Conservation (phyloP, 805 yeast genomes). For the Blastobotrys attinorum region DNA sequence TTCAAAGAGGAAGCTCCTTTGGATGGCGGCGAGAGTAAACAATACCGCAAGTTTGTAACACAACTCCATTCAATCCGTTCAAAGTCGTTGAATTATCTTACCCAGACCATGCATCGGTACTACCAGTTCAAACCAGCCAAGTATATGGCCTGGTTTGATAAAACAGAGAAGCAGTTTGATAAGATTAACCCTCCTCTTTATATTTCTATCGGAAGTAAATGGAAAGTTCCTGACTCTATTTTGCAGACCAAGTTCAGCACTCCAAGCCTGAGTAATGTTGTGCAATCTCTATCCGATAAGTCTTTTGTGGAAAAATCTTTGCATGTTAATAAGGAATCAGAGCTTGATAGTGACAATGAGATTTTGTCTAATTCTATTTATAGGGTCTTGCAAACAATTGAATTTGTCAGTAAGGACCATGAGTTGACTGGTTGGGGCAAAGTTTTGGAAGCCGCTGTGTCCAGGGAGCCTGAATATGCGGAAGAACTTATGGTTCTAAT, state of each 20-base stretch:
- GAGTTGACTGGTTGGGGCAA: constrained; percentile 47
- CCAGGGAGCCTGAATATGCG: constrained; percentile 6
- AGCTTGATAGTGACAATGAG: constrained; percentile 36
- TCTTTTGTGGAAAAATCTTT: not conserved
- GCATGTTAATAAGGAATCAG: not conserved
- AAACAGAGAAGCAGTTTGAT: constrained; percentile 31
- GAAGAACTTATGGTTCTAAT: constrained; percentile 21
- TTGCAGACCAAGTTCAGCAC: not conserved
- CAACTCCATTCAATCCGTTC: constrained; percentile 42
- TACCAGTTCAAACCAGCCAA: constrained; percentile 66
- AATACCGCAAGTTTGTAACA: constrained; percentile 44
- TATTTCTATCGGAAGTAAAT: constrained; percentile 7
- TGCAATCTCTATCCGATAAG: not conserved
- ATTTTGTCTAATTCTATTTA: constrained; percentile 47
- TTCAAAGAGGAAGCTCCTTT: constrained; percentile 57
- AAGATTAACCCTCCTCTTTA: constrained; percentile 14
- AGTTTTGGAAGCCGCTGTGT: constrained; percentile 31
- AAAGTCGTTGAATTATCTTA: constrained; percentile 55
- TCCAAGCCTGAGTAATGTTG: not conserved
- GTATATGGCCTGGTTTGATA: constrained; percentile 49
- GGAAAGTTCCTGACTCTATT: constrained; percentile 9
- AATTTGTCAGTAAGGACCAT: constrained; percentile 35
- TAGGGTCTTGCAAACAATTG: constrained; percentile 47
- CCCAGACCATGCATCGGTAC: constrained; percentile 72
- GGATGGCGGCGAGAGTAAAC: constrained; percentile 51